Evolutionary conservation across 108 stramenopile genomes (phyloP).

Genomic region (Chaetoceros tenuissimus): DNA sequence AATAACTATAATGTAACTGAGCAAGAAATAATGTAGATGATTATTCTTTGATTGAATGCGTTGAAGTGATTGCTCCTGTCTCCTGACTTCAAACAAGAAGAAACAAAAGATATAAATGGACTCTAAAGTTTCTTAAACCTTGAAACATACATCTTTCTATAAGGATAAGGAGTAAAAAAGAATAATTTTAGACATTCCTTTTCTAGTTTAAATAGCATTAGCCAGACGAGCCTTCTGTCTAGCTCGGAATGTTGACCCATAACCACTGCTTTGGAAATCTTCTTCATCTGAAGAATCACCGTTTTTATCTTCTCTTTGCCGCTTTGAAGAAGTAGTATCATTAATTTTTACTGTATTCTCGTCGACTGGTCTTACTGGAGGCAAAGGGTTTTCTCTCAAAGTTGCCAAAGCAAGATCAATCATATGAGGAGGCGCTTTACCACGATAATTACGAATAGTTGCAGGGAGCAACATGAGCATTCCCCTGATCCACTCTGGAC

Average conservation of each 20-base stretch:
- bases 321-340: constrained; percentile 30
- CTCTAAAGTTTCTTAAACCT: no score
- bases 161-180: no score
- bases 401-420: constrained; percentile 65
- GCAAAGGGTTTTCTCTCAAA: constrained; percentile 50
- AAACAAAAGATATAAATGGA: no score
- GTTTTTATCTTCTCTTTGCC: constrained; percentile 19
- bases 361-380: constrained; percentile 53
- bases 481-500: constrained; percentile 76
- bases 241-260: constrained; percentile 71
- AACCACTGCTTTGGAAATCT: constrained; percentile 26
- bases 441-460: constrained; percentile 45
- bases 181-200: no score
- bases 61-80: no score
- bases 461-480: constrained; percentile 60
- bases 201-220: constrained; percentile 1
- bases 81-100: no score
- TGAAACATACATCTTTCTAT: no score
- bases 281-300: constrained; percentile 72
- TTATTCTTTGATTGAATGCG: no score
- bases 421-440: constrained; percentile 74
- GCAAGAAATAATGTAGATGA: no score
- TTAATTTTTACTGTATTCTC: constrained; percentile 12
- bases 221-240: constrained; percentile 50
- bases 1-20: no score